These are phyloP conservation scores for Flaveria robusta DNA, from an alignment of 129 eudicot species.

Conservation along the genomic window DNA sequence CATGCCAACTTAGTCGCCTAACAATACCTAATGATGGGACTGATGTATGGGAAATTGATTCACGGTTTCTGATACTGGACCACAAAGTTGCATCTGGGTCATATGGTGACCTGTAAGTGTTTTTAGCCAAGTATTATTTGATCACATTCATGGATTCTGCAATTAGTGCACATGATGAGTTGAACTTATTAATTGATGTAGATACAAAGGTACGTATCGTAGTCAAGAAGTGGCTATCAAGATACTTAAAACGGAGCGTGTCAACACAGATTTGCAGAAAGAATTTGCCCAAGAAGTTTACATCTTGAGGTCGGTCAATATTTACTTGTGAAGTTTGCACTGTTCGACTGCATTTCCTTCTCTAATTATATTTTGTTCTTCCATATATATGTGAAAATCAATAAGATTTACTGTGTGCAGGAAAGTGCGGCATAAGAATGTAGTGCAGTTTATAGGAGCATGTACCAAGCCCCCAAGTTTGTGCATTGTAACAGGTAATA, in stretches of 20 bases:
- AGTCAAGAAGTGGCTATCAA: slow-evolving; percentile 99
- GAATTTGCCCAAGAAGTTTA: slow-evolving; percentile 99
- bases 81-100: slow-evolving; percentile 91
- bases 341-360: background rate
- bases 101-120: slow-evolving; percentile 94
- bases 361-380: slow-evolving; percentile 1
- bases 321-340: slow-evolving; percentile 10
- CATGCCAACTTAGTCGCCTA: slow-evolving; percentile 56
- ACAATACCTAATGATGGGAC: slow-evolving; percentile 86
- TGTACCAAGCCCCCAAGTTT: slow-evolving; percentile 96
- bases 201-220: slow-evolving; percentile 89
- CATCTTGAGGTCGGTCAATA: slow-evolving; percentile 78
- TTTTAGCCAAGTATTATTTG: background rate
- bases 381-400: background rate
- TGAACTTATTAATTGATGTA: slow-evolving; percentile 34
- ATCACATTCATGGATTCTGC: background rate
- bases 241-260: slow-evolving; percentile 50
- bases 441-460: slow-evolving; percentile 98
- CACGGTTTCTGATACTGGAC: slow-evolving; percentile 67
- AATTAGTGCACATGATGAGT: slow-evolving; percentile 9
- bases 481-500: slow-evolving; percentile 98
- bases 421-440: slow-evolving; percentile 96
- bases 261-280: slow-evolving; percentile 75
- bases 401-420: slow-evolving; percentile 41
- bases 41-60: slow-evolving; percentile 99